A percentile compares a stretch with the other conserved stretches of the same genome.
phyloP scores from a whole-genome alignment of 2,329 filamentous ascomycete genomes.

The Calonectria pseudoreteaudii region DNA sequence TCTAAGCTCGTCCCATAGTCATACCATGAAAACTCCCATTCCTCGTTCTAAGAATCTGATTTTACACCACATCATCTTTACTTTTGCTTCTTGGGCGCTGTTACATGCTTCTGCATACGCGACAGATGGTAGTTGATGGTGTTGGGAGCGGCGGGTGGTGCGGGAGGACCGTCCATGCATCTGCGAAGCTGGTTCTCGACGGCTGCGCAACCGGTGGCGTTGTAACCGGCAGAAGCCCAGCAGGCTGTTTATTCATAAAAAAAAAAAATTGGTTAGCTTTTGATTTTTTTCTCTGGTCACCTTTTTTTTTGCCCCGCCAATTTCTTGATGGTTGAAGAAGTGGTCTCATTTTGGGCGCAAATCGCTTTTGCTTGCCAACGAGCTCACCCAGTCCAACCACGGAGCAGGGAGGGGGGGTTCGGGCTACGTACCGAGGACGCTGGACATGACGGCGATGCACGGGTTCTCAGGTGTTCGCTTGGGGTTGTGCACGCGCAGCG shows the following conservation, averaged over 20 bases:
- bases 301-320: not conserved
- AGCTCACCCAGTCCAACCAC: not conserved
- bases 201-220: slow-evolving; percentile 66
- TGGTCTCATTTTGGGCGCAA: not conserved
- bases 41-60: not conserved
- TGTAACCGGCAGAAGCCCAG: slow-evolving; percentile 85
- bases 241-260: slow-evolving; percentile 68
- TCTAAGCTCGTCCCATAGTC: not conserved
- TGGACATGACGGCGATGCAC: slow-evolving; percentile 68
- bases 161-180: slow-evolving; percentile 84
- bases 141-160: slow-evolving; percentile 64
- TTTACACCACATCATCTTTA: slow-evolving; percentile 24
- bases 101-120: slow-evolving; percentile 80
- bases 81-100: slow-evolving; percentile 52
- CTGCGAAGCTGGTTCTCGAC: slow-evolving; percentile 70
- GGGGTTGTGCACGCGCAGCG: slow-evolving; percentile 65
- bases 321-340: not conserved
- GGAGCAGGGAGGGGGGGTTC: not conserved
- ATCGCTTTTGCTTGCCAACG: not conserved
- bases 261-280: not conserved
- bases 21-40: not conserved
- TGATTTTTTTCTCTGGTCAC: not conserved
- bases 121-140: slow-evolving; percentile 94
- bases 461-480: slow-evolving; percentile 63
- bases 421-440: slow-evolving; percentile 62